Conservation (phyloP, 257 asterid species). For the Lycium barbarum region DNA sequence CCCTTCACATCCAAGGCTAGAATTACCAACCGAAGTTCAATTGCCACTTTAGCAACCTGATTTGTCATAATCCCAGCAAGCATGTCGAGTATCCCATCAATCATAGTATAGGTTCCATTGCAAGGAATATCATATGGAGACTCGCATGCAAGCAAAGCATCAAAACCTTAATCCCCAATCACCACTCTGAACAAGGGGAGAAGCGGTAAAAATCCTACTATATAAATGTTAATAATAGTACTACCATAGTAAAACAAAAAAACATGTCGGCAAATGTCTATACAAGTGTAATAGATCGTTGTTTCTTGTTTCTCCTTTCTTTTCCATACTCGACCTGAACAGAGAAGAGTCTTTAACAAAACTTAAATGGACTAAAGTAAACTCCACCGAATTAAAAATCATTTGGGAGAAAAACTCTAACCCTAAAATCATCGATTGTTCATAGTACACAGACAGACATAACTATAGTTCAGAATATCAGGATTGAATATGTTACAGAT, state of each 20-base stretch:
- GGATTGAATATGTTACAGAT: conserved; percentile 10
- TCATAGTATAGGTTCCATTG: neutral
- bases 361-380: neutral
- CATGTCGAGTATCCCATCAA: neutral
- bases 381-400: neutral
- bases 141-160: neutral
- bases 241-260: neutral
- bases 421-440: neutral
- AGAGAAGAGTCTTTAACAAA: neutral
- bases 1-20: neutral
- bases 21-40: neutral
- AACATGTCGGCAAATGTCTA: neutral
- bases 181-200: neutral
- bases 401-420: neutral
- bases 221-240: neutral
- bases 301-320: neutral
- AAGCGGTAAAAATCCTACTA: neutral
- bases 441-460: conserved; percentile 3
- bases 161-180: neutral
- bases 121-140: neutral
- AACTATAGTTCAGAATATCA: no score
- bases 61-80: neutral
- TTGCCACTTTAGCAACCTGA: neutral
- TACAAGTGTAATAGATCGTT: neutral
- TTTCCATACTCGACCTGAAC: neutral